Evolutionary conservation across 2,329 filamentous ascomycete species (phyloP), one percentile per base, ranked within the genome.

Genomic region (Neopestalotiopsis clavispora): DNA sequence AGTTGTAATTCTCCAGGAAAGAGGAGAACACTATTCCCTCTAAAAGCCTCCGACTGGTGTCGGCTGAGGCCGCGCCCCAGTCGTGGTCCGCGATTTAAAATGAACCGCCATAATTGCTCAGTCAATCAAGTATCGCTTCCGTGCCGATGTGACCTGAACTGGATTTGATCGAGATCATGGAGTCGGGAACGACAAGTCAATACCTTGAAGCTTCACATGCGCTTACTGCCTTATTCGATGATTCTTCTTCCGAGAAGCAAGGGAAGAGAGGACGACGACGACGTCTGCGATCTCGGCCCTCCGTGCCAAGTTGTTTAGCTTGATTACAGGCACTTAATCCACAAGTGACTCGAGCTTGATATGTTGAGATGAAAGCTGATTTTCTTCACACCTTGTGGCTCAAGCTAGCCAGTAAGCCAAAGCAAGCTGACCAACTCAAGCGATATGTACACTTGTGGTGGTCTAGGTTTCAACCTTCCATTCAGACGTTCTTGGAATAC

Each of bases 61-160:
- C 34, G 28, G 34, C 28, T 34, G 23, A 59, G 13, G 34, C 59
- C 30, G 32, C n/a, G 40, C 30, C 59, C 59, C 30, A 13, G 59
- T 62, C 20, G 14, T 62, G 14, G 32, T 20, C 59, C 59, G 59
- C 32, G 59, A 62, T 34, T n/a, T 62, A 62, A 62, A 40, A 62
- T 62, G 59, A 62, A 62, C 34, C 32, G 59, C 40, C 59, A 62
- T 30, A 38, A 62, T 38, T 62, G 57, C 57, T 12, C 23, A 59
- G 30, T 34, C 14, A 34, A 62, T 42, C 59, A 40, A 40, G 59
- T 62, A 62, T 40, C 59, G 32, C 13, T 62, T 20, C 59, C 28
- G 30, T 62, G 32, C 32, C 59, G n/a, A 62, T 62, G 59, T 62
- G 30, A 62, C 59, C 59, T 40, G 45, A 52, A 14, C 45, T n/a